Evolutionary conservation across 768 basidiomycete species (phyloP).

Genomic region (Agaricus sinodeliciosus): DNA sequence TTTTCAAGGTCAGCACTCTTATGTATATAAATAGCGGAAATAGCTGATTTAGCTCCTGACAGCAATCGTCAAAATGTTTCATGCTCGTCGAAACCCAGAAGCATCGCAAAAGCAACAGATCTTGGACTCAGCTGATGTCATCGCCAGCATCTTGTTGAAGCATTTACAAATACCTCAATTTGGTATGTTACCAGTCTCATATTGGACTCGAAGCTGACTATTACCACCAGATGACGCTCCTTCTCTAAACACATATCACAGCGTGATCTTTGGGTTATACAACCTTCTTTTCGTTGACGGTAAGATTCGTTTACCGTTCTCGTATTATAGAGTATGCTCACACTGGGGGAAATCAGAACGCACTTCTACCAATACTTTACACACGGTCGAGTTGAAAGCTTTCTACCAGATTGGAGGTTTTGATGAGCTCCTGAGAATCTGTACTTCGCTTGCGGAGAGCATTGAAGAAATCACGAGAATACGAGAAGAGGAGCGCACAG

Average conservation of each 20-base stretch:
- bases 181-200: conserved; percentile 34
- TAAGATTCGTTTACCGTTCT: conserved; percentile 16
- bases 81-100: conserved; percentile 74
- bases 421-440: conserved; percentile 55
- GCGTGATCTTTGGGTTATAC: conserved; percentile 39
- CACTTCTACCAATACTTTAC: conserved; percentile 61
- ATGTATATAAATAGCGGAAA: neutral
- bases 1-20: conserved; percentile 62
- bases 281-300: conserved; percentile 44
- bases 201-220: neutral
- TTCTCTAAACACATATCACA: conserved; percentile 39
- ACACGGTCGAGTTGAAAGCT: conserved; percentile 75
- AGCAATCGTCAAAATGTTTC: conserved; percentile 87
- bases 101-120: conserved; percentile 73
- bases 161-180: conserved; percentile 52
- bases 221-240: conserved; percentile 20
- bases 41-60: neutral
- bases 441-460: conserved; percentile 44
- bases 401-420: conserved; percentile 72
- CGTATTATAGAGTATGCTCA: conserved; percentile 9
- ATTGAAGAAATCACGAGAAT: conserved; percentile 48
- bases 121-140: conserved; percentile 51
- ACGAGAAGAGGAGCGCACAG: conserved; percentile 50
- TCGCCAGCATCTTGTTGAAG: conserved; percentile 69
- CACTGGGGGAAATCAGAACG: conserved; percentile 49